phyloP scores from a whole-genome alignment of 805 yeast species.

The Teunomyces atbi region DNA sequence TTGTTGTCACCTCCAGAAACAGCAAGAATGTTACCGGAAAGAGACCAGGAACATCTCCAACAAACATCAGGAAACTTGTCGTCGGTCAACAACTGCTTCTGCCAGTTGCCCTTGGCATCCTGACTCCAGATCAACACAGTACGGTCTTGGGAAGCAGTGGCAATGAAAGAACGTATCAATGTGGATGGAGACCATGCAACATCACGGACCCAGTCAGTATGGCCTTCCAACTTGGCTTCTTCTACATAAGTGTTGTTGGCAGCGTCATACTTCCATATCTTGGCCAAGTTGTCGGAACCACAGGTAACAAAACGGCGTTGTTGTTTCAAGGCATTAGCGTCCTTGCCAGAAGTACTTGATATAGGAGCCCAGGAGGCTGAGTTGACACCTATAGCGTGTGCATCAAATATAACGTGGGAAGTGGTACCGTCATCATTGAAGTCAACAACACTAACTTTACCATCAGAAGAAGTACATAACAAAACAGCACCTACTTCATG shows the following conservation, averaged over 20 bases:
- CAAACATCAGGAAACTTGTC: conserved; percentile 95
- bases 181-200: conserved; percentile 97
- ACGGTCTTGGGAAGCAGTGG: conserved; percentile 95
- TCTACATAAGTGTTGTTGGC: conserved; percentile 56
- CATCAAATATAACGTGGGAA: conserved; percentile 60
- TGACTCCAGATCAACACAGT: conserved; percentile 95
- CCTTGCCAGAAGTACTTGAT: conserved; percentile 25
- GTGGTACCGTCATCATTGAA: conserved; percentile 86
- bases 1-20: conserved; percentile 95
- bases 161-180: conserved; percentile 82
- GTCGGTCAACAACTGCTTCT: conserved; percentile 66
- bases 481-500: conserved; percentile 93
- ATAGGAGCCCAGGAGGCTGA: conserved; percentile 94
- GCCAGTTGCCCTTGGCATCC: conserved; percentile 72
- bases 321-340: conserved; percentile 29
- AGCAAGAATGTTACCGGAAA: conserved; percentile 93
- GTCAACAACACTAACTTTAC: conserved; percentile 85
- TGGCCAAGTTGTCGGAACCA: conserved; percentile 92
- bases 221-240: conserved; percentile 83
- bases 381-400: conserved; percentile 93
- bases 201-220: conserved; percentile 97
- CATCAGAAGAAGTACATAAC: conserved; percentile 90
- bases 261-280: conserved; percentile 78
- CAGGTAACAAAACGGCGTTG: conserved; percentile 85
- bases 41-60: conserved; percentile 98